phyloP scores from a whole-genome alignment of 164 flowering plant genomes.

The Litsea cubeba region DNA sequence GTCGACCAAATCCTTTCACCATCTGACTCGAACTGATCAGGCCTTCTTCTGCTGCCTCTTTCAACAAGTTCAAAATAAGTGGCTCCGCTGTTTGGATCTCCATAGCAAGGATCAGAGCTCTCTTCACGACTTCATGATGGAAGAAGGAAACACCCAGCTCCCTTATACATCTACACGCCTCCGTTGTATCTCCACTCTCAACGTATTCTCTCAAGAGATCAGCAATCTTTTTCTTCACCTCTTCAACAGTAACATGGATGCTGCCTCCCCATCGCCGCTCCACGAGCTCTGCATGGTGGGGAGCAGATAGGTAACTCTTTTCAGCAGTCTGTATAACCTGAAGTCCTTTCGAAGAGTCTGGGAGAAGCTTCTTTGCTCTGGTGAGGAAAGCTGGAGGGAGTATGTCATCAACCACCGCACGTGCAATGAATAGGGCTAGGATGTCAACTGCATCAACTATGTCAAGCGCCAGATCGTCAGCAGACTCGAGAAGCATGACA shows the following conservation, averaged over 20 bases:
- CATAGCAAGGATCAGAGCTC: constrained; percentile 83
- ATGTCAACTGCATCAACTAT: constrained; percentile 87
- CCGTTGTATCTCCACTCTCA: constrained; percentile 78
- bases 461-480: constrained; percentile 89
- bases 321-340: constrained; percentile 80
- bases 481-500: constrained; percentile 84
- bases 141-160: constrained; percentile 83
- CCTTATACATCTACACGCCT: constrained; percentile 91
- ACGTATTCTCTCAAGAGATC: constrained; percentile 80
- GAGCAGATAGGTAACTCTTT: constrained; percentile 96
- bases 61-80: constrained; percentile 57
- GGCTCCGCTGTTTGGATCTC: constrained; percentile 74
- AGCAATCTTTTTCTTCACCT: constrained; percentile 82
- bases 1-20: constrained; percentile 80
- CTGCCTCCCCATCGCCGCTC: constrained; percentile 96
- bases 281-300: constrained; percentile 98
- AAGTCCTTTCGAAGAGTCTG: constrained; percentile 72
- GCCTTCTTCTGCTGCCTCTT: constrained; percentile 89
- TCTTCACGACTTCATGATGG: constrained; percentile 96
- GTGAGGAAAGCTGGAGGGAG: constrained; percentile 89
- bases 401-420: constrained; percentile 98
- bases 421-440: constrained; percentile 85
- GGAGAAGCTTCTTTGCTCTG: constrained; percentile 59
- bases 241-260: constrained; percentile 86
- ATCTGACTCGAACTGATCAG: constrained; percentile 93